phyloP scores from a whole-genome alignment of 352 stramenopile species.

The Nothophytophthora sp. region DNA sequence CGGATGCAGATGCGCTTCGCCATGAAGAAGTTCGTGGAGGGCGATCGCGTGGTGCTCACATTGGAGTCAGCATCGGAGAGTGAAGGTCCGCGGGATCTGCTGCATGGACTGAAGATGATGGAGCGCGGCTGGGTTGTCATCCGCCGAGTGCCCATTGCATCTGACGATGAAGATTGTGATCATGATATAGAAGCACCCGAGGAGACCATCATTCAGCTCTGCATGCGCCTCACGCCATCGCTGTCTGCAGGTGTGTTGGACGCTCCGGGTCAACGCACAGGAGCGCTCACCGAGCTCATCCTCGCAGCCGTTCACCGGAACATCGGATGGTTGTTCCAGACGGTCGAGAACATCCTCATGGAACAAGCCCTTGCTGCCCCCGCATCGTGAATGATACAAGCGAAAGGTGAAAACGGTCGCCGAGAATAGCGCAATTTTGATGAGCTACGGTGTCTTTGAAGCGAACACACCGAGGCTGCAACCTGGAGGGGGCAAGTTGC shows the following conservation, averaged over 20 bases:
- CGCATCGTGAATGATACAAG: neutral
- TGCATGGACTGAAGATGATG: conserved; percentile 39
- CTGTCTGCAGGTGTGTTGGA: conserved; percentile 20
- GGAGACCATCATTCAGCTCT: conserved; percentile 51
- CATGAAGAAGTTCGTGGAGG: conserved; percentile 37
- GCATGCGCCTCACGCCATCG: conserved; percentile 50
- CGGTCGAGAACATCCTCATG: conserved; percentile 60
- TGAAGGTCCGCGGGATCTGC: conserved; percentile 30
- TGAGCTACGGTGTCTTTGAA: no score
- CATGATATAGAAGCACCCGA: conserved; percentile 4
- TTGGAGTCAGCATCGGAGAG: conserved; percentile 33
- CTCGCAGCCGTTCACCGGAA: conserved; percentile 48
- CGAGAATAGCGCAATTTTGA: no score
- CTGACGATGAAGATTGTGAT: neutral
- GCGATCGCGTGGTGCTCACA: conserved; percentile 22
- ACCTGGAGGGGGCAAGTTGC: no score
- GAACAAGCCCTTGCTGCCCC: conserved; percentile 22
- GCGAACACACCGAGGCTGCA: no score
- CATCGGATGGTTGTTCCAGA: conserved; percentile 44
- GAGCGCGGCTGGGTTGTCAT: conserved; percentile 45
- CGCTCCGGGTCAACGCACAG: conserved; percentile 21
- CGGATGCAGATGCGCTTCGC: conserved; percentile 39
- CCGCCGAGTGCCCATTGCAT: conserved; percentile 16
- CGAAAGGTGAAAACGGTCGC: neutral
- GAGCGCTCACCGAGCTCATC: conserved; percentile 48